These are phyloP conservation scores for Kernera saxatilis DNA, from an alignment of 345 rosid species.

Conservation along the genomic window DNA sequence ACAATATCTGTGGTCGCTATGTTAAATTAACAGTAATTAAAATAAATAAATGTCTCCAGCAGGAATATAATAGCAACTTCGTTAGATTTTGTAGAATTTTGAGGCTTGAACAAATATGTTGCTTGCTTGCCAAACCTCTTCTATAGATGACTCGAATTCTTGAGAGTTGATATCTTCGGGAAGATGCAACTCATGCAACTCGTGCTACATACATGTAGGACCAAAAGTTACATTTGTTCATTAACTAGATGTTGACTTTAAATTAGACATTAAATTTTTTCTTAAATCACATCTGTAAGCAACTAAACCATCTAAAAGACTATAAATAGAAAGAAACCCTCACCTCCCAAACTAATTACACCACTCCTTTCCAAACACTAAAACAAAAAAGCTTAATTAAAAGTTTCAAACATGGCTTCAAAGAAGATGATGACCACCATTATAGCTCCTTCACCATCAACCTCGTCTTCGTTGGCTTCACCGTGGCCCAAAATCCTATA, in stretches of 20 bases:
- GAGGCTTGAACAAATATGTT: no score
- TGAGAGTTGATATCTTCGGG: neutral
- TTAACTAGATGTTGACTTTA: neutral
- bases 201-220: neutral
- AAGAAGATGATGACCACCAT: no score
- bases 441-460: slow-evolving; percentile 12
- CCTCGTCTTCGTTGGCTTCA: slow-evolving; percentile 18
- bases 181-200: neutral
- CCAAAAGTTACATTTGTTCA: neutral
- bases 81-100: no score
- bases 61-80: no score
- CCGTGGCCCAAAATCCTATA: neutral
- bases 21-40: no score
- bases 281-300: neutral
- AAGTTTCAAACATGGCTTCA: no score
- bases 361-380: neutral
- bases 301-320: neutral
- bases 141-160: no score
- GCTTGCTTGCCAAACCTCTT: no score
- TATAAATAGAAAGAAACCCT: neutral
- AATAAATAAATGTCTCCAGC: no score
- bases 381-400: no score
- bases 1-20: no score
- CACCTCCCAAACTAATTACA: neutral
- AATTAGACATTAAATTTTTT: neutral